Conservation (phyloP, 495 filamentous ascomycete genomes). For the Xylaria castorea region DNA sequence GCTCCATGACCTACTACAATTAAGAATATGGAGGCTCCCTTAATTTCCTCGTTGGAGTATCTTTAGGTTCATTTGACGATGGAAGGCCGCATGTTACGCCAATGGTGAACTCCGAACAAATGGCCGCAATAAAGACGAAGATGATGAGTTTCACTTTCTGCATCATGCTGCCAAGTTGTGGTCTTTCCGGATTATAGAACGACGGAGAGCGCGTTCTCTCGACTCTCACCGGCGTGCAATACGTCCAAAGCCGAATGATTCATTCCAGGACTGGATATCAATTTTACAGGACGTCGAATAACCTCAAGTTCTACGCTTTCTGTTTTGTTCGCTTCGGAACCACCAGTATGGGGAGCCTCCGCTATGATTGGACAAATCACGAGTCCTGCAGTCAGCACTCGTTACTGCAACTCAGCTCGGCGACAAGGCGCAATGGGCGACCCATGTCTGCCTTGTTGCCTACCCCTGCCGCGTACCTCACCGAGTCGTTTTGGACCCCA, state of each 20-base stretch:
- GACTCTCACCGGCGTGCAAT: conserved; percentile 32
- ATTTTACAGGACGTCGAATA: conserved; percentile 35
- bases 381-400: conserved; percentile 47
- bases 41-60: background rate
- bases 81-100: background rate
- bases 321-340: conserved; percentile 27
- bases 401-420: conserved; percentile 43
- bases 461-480: conserved; percentile 41
- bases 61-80: background rate
- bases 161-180: conserved; percentile 26
- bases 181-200: conserved; percentile 22
- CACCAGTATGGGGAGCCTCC: conserved; percentile 27
- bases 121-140: conserved; percentile 1
- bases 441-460: conserved; percentile 47
- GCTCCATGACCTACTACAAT: background rate
- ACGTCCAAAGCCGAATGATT: conserved; percentile 41
- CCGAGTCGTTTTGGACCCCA: conserved; percentile 46
- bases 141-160: conserved; percentile 24
- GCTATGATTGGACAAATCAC: conserved; percentile 42
- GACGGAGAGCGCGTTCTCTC: conserved; percentile 13
- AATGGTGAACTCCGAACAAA: conserved; percentile 11
- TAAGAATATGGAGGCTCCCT: background rate
- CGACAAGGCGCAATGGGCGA: conserved; percentile 42
- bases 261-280: conserved; percentile 34
- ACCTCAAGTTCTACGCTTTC: conserved; percentile 36